Conservation (phyloP, 2,329 filamentous ascomycete species). For the Neonectria sp. region DNA sequence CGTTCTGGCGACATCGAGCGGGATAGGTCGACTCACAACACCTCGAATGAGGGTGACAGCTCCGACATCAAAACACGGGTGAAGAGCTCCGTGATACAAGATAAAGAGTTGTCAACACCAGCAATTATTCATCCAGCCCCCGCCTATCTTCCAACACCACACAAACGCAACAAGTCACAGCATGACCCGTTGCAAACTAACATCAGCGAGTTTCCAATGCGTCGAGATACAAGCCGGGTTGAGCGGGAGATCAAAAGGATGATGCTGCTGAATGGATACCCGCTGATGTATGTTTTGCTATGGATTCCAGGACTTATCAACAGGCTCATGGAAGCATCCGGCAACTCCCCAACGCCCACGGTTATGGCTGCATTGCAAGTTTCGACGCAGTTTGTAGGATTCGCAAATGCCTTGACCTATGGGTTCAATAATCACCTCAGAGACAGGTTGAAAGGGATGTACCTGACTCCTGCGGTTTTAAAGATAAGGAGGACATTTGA, state of each 20-base stretch:
- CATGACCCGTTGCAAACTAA: conserved; percentile 36
- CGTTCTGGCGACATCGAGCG: not conserved
- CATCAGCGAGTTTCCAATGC: conserved; percentile 43
- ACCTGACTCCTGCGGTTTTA: conserved; percentile 34
- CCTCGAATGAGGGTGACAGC: conserved; percentile 11
- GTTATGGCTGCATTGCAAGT: conserved; percentile 34
- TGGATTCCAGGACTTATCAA: conserved; percentile 44
- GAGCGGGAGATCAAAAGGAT: conserved; percentile 44
- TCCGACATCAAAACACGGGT: conserved; percentile 10
- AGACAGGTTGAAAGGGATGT: conserved; percentile 35
- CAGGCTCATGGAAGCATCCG: conserved; percentile 40
- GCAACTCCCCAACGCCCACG: conserved; percentile 28
- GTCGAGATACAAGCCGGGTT: conserved; percentile 32
- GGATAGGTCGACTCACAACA: no score
- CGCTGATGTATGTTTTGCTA: conserved; percentile 43
- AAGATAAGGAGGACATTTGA: conserved; percentile 19
- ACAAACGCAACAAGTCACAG: not conserved
- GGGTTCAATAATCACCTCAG: conserved; percentile 45
- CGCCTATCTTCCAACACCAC: not conserved
- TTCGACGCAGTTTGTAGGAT: conserved; percentile 42
- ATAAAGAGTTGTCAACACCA: not conserved
- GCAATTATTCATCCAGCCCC: not conserved
- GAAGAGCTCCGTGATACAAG: not conserved
- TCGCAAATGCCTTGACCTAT: conserved; percentile 43
- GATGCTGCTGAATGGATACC: conserved; percentile 46